A percentile compares a stretch with the other conserved stretches of the same genome.
These are phyloP conservation scores for Aspergillus avenaceus DNA, from an alignment of 495 filamentous ascomycete species.

Conservation along the genomic window DNA sequence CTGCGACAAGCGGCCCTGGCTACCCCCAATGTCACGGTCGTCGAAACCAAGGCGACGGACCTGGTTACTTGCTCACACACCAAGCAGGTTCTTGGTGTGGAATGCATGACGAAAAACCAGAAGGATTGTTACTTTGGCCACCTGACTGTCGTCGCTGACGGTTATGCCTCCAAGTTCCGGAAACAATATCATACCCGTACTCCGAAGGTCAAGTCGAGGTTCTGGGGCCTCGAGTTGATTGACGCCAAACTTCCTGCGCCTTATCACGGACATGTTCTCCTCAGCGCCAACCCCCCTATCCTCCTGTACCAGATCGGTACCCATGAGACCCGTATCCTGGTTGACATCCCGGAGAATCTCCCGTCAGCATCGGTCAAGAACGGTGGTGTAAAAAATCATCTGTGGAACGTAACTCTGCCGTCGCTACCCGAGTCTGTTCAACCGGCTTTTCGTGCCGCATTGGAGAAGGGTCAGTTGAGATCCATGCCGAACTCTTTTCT, in stretches of 20 bases:
- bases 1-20: constrained; percentile 61
- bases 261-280: constrained; percentile 79
- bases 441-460: constrained; percentile 68
- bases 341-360: constrained; percentile 81
- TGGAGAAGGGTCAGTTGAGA: constrained; percentile 66
- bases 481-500: constrained; percentile 95
- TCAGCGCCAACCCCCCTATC: constrained; percentile 71
- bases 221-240: constrained; percentile 88
- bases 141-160: constrained; percentile 87
- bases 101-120: constrained; percentile 55
- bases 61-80: constrained; percentile 56
- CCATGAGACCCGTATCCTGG: constrained; percentile 83
- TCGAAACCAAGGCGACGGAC: constrained; percentile 66
- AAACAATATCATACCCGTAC: constrained; percentile 67
- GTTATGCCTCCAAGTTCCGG: constrained; percentile 90
- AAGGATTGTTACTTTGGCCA: constrained; percentile 78
- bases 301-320: constrained; percentile 97
- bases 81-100: constrained; percentile 68
- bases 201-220: constrained; percentile 73
- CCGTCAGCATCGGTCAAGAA: constrained; percentile 63
- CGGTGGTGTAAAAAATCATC: constrained; percentile 80
- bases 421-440: constrained; percentile 66
- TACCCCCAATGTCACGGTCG: constrained; percentile 67
- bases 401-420: constrained; percentile 72
- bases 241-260: constrained; percentile 73